Base-by-base conservation (phyloP, 371 early-diverging fungal species). In the Circinella minor region DNA sequence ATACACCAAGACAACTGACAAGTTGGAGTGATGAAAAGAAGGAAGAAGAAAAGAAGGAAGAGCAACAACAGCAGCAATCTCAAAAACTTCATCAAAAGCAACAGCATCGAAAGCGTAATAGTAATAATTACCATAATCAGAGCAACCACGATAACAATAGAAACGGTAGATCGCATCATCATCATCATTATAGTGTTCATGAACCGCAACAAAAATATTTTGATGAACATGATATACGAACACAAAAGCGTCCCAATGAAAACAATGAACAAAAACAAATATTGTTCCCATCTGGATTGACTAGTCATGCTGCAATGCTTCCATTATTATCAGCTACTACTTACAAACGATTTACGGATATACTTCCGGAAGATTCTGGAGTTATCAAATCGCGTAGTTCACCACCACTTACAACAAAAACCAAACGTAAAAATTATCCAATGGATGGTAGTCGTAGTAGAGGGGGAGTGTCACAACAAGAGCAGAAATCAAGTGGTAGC, bases 321-420 rank as follows among this genome's bases (percentile, higher is more conserved):
- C 76, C 78, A 13, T 54, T 76, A 4, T 46, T 80, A 18, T 76
- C 75, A 1, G 62, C 76, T 3, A 74, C 67, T 3, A 70, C 77
- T 3, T 77, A 74, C 55, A 77, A 77, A 15, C 70, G 73, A n/a
- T 62, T 81, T 7, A 70, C 77, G 11, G 75, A 69, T 11, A 38
- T 81, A 10, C 55, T 81, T 43, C 78, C 77, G 27, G 69, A 74
- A 7, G 72, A 71, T 3, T 54, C 69, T 11, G 54, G 51, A 20
- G 65, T 78, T 1, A 48, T 61, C 5, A 74, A 74, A 65, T 81
- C 82, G 9, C 77, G 70, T 20, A 81, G 79, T 55, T 74, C 79
- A 1, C 79, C 82, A 17, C 69, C 77, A 1, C 27, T 66, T 14
- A 54, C 13, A 13, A 38, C 66, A 7, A 55, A 59, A 15, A 54